phyloP scores from a whole-genome alignment of 1,284 basidiomycete species.

The Naganishia albida region DNA sequence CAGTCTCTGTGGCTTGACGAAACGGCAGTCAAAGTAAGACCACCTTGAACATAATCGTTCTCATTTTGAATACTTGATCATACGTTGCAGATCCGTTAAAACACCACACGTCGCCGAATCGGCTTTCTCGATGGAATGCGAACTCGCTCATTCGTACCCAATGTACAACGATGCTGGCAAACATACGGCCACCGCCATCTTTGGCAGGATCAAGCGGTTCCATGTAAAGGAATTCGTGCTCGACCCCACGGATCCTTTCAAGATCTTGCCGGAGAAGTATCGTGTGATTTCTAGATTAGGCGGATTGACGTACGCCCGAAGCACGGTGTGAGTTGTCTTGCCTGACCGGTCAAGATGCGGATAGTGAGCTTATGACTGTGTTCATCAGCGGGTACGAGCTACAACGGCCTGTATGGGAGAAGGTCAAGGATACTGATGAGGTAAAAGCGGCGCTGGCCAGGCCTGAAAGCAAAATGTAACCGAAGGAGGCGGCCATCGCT shows the following conservation, averaged over 20 bases:
- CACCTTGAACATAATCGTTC: constrained; percentile 54
- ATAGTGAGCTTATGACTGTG: constrained; percentile 15
- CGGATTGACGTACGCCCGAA: constrained; percentile 60
- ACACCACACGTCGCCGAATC: constrained; percentile 67
- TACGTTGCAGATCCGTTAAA: neutral
- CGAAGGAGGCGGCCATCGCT: too few relatives aligned
- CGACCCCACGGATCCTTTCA: constrained; percentile 57
- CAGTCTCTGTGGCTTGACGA: constrained; percentile 70
- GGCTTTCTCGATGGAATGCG: constrained; percentile 71
- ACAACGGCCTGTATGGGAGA: constrained; percentile 62
- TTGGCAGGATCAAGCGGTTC: constrained; percentile 66
- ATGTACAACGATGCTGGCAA: constrained; percentile 56
- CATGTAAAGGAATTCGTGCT: constrained; percentile 63
- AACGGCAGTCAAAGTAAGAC: constrained; percentile 61
- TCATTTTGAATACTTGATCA: neutral
- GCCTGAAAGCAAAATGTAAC: constrained; percentile 18
- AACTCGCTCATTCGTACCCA: constrained; percentile 63
- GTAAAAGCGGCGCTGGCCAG: constrained; percentile 10
- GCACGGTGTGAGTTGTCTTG: constrained; percentile 33
- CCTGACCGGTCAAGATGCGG: constrained; percentile 6
- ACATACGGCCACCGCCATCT: constrained; percentile 61
- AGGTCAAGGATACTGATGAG: constrained; percentile 52
- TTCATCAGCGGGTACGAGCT: constrained; percentile 63
- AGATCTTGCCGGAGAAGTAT: constrained; percentile 57
- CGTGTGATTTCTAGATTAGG: constrained; percentile 66